Conservation (phyloP, 176 grass and related monocot genomes). For the Zizania latifolia region DNA sequence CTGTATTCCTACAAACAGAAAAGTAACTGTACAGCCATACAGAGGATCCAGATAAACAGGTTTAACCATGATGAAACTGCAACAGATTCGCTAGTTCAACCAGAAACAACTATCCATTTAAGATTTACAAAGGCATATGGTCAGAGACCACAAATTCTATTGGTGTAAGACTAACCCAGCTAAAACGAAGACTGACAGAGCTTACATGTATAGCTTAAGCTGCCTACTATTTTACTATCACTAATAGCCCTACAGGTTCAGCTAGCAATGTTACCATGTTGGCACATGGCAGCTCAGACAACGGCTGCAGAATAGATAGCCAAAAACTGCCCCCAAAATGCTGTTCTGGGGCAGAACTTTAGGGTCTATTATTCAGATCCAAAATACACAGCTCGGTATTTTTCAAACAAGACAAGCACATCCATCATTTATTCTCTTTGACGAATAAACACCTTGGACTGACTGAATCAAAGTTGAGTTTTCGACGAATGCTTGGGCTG, state of each 20-base stretch:
- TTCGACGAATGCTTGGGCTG: conserved; percentile 42
- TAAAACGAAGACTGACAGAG: conserved; percentile 17
- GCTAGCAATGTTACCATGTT: conserved; percentile 22
- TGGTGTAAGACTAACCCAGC: background rate
- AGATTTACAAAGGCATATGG: conserved; percentile 7
- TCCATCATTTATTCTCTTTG: background rate
- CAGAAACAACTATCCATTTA: background rate
- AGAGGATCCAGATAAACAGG: background rate
- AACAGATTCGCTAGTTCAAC: background rate
- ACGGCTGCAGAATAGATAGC: background rate
- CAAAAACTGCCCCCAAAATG: conserved; percentile 14
- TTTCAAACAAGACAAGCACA: background rate
- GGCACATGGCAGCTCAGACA: background rate
- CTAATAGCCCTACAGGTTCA: conserved; percentile 18
- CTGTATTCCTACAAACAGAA: too few relatives aligned
- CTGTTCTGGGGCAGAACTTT: background rate
- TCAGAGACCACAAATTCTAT: background rate
- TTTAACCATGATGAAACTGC: background rate
- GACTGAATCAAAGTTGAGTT: conserved; percentile 47
- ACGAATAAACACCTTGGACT: conserved; percentile 5
- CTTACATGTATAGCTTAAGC: conserved; percentile 44
- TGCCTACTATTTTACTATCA: conserved; percentile 22
- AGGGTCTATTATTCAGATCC: background rate
- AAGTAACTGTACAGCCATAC: background rate
- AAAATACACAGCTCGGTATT: background rate